Evolutionary conservation across 768 basidiomycete species (phyloP).

Genomic region (Naematelia aurantialba): DNA sequence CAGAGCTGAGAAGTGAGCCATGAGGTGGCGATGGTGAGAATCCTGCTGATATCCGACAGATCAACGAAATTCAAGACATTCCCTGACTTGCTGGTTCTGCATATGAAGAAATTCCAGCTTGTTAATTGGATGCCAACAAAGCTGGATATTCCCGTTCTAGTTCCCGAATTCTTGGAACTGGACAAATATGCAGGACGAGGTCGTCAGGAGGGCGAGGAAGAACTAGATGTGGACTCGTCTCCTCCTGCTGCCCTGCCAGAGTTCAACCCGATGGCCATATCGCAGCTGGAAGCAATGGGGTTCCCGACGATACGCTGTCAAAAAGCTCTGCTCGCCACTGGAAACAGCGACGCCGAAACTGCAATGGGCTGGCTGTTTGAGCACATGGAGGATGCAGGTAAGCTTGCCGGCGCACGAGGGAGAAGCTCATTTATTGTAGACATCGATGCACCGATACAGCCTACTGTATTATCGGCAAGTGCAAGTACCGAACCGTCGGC

Average conservation of each 20-base stretch:
- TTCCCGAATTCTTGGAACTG: constrained; percentile 67
- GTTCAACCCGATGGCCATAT: constrained; percentile 72
- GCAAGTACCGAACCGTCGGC: constrained; percentile 59
- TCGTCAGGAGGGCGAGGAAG: constrained; percentile 64
- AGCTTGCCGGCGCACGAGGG: constrained; percentile 8
- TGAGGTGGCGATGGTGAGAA: background rate
- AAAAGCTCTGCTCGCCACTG: constrained; percentile 85
- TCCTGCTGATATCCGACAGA: constrained; percentile 52
- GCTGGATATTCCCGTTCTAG: constrained; percentile 77
- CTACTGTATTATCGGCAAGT: constrained; percentile 33
- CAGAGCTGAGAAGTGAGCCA: constrained; percentile 65
- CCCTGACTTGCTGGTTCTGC: constrained; percentile 81
- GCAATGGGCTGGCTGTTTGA: constrained; percentile 96
- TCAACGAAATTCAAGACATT: constrained; percentile 75
- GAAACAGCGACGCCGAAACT: constrained; percentile 62
- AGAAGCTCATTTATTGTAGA: constrained; percentile 55
- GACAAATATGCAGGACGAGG: constrained; percentile 68
- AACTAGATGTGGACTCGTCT: constrained; percentile 56
- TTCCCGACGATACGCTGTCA: constrained; percentile 82
- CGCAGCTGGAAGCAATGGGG: constrained; percentile 80
- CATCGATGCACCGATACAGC: constrained; percentile 71
- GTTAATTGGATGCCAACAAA: constrained; percentile 97
- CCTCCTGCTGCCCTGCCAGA: constrained; percentile 56
- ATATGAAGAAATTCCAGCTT: constrained; percentile 89
- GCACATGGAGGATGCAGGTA: constrained; percentile 92